Evolutionary conservation across 1,284 basidiomycete species (phyloP), one percentile per base, ranked within the genome.

Genomic region (Amanita bisporigera): DNA sequence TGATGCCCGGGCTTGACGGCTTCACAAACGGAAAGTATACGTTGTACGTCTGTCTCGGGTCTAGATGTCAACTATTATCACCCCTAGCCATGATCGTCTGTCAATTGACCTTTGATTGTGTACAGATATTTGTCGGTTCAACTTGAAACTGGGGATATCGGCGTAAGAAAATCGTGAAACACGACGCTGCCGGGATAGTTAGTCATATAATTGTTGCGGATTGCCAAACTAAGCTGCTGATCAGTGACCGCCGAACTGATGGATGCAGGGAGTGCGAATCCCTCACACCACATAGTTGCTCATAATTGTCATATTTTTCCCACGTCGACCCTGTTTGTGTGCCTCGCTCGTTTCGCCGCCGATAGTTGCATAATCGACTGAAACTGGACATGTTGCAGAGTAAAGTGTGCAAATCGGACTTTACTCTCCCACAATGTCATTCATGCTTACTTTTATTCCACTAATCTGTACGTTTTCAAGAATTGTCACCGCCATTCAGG

Each of bases 191-290:
- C 54, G 31, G 17, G 33, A 36, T 6, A n/a, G n/a, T 36, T 1
- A 12, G n/a, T 36, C 14, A 21, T n/a, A 36, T 33, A 36, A 26
- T 36, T 4, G 31, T 36, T 21, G 36, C 52, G 17, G 52, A 36
- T 57, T 40, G n/a, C 55, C 55, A 57, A 57, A 57, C 19, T 57
- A 21, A 21, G 55, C 33, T 57, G 55, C 55, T 57, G 55, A 57
- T 57, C 55, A 57, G 19, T 55, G 29, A 55, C 29, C 33, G 33
- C 55, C 36, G 33, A 36, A 21, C n/a, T 57, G 55, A 57, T 57
- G 55, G 55, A 36, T 15, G 15, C 55, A 36, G 31, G 54, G 33
- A 55, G 33, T 55, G 54, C 33, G 33, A 57, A 57, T 57, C 49
- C 14, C 15, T 50, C 49, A 24, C 49, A 50, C n/a, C n/a, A 3